phyloP scores from a whole-genome alignment of 495 filamentous ascomycete species.

The Daldinia childiae region DNA sequence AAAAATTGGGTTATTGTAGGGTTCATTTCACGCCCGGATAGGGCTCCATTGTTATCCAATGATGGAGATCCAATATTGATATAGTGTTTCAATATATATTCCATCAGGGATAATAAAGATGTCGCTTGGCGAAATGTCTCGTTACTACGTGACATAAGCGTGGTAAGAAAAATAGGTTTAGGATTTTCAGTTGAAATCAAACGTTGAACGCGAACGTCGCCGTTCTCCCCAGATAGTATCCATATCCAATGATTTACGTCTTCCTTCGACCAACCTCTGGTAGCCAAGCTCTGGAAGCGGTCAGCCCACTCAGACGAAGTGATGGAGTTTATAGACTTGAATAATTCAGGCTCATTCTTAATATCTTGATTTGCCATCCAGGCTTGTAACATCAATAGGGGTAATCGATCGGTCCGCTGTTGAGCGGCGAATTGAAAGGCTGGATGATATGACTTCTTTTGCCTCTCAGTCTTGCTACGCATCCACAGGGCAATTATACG shows the following conservation, averaged over 20 bases:
- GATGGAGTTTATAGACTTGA: conserved; percentile 30
- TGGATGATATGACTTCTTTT: conserved; percentile 28
- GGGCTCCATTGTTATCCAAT: not conserved
- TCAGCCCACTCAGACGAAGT: conserved; percentile 45
- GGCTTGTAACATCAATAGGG: conserved; percentile 46
- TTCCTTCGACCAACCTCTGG: conserved; percentile 39
- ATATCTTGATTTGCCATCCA: conserved; percentile 46
- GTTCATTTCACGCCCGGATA: conserved; percentile 21
- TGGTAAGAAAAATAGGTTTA: conserved; percentile 55
- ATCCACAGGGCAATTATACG: conserved; percentile 38
- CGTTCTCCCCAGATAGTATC: conserved; percentile 51
- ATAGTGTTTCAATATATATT: conserved; percentile 47
- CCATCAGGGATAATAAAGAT: conserved; percentile 45
- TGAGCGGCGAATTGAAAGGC: conserved; percentile 20
- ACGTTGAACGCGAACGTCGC: conserved; percentile 48
- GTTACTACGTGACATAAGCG: conserved; percentile 47
- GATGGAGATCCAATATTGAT: conserved; percentile 13
- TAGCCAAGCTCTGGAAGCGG: conserved; percentile 37
- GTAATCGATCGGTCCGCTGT: conserved; percentile 42
- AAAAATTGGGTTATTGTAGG: conserved; percentile 46
- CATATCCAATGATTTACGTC: conserved; percentile 54
- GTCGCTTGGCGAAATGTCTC: conserved; percentile 42
- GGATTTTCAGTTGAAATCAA: conserved; percentile 45
- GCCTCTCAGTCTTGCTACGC: conserved; percentile 19
- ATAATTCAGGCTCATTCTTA: conserved; percentile 20